Evolutionary conservation across 2,329 filamentous ascomycete species (phyloP).

Genomic region (Laburnicola sp.): DNA sequence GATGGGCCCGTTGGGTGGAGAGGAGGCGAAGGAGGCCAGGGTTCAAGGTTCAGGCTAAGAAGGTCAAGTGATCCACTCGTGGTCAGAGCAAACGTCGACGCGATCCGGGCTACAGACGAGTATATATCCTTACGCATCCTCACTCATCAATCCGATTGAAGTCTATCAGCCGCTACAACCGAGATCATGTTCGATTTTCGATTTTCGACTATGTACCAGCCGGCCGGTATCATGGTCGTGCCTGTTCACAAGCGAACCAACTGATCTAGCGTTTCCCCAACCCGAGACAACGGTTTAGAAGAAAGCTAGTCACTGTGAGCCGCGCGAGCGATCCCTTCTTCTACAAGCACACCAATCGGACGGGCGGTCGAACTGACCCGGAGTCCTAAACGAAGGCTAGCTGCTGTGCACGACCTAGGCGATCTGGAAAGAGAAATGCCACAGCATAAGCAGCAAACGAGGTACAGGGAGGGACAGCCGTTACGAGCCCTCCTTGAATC

Average conservation of each 20-base stretch:
- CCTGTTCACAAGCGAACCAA: too few relatives aligned
- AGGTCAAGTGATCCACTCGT: slow-evolving; percentile 19
- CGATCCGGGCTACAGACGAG: not conserved
- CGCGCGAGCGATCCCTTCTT: slow-evolving; percentile 9
- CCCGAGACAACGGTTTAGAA: too few relatives aligned
- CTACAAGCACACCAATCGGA: too few relatives aligned
- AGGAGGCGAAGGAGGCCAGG: slow-evolving; percentile 38
- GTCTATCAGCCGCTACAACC: too few relatives aligned
- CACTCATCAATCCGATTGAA: too few relatives aligned
- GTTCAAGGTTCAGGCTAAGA: slow-evolving; percentile 32
- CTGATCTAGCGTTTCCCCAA: too few relatives aligned
- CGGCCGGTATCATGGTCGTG: too few relatives aligned
- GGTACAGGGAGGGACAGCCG: slow-evolving; percentile 23
- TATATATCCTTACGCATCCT: not conserved
- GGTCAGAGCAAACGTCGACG: not conserved
- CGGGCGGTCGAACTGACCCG: not conserved
- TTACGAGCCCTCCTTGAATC: slow-evolving; percentile 19
- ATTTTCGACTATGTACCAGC: too few relatives aligned
- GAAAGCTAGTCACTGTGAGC: not conserved
- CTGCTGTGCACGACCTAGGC: not conserved
- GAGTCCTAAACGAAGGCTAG: not conserved
- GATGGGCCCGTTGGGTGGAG: slow-evolving; percentile 89
- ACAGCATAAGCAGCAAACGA: slow-evolving; percentile 26
- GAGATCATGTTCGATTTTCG: too few relatives aligned
- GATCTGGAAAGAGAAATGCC: slow-evolving; percentile 21